These are phyloP conservation scores for Diaporthe citri DNA, from an alignment of 2,329 filamentous ascomycete species.

Conservation along the genomic window DNA sequence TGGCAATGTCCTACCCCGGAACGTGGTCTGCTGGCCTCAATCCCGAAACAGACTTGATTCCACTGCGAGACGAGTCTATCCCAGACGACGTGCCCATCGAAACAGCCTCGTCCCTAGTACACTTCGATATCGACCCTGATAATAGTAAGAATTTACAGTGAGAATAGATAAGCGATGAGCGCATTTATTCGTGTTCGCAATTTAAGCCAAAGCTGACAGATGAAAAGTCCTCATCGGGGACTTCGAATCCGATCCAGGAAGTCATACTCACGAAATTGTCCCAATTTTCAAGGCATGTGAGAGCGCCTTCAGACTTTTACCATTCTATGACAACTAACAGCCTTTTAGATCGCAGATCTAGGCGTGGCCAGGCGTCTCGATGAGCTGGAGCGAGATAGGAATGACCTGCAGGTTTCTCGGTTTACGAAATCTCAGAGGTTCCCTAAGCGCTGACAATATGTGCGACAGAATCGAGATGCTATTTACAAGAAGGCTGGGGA, in stretches of 20 bases:
- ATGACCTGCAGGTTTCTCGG: not conserved
- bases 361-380: not conserved
- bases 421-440: no score
- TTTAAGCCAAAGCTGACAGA: not conserved
- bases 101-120: not conserved
- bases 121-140: conserved; percentile 18
- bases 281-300: not conserved
- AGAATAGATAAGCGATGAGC: no score
- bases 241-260: conserved; percentile 13
- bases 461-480: not conserved
- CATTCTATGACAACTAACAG: not conserved
- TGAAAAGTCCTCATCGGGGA: conserved; percentile 6
- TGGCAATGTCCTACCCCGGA: not conserved
- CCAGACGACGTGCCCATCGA: not conserved
- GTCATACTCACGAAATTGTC: not conserved
- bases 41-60: not conserved
- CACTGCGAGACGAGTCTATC: not conserved
- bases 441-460: not conserved
- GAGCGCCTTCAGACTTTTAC: no score
- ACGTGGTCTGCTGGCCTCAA: not conserved
- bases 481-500: not conserved
- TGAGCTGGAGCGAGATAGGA: not conserved
- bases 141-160: not conserved
- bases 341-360: not conserved
- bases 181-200: no score